A percentile compares a stretch with the other conserved stretches of the same genome.
phyloP scores from a whole-genome alignment of 352 stramenopile genomes.

The Phytophthora hybrid region DNA sequence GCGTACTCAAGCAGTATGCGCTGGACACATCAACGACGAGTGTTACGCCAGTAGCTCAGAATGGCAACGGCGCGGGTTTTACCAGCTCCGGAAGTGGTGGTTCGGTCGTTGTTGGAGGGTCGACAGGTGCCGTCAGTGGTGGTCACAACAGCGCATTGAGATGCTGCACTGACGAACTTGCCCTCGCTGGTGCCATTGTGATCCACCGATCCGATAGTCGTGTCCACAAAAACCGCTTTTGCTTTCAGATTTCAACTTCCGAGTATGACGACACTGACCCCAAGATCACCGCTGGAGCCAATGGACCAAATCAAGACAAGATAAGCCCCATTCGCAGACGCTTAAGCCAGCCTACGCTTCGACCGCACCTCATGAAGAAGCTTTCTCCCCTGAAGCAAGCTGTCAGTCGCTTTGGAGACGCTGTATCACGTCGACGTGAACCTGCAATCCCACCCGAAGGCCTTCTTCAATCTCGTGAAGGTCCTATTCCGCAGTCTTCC shows the following conservation, averaged over 20 bases:
- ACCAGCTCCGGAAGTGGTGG: conserved; percentile 24
- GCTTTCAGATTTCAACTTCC: conserved; percentile 82
- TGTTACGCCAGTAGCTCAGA: conserved; percentile 22
- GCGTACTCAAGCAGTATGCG: conserved; percentile 82
- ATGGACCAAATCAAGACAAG: conserved; percentile 27
- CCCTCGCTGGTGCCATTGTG: conserved; percentile 81
- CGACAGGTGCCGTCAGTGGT: background rate
- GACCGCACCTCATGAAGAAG: conserved; percentile 50
- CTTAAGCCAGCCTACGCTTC: conserved; percentile 25
- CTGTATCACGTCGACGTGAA: conserved; percentile 45
- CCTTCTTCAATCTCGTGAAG: conserved; percentile 3
- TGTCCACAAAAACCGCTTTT: conserved; percentile 76
- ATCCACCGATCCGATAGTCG: conserved; percentile 80
- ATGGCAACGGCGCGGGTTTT: conserved; percentile 24
- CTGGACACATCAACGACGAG: conserved; percentile 48
- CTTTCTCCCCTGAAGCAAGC: conserved; percentile 74
- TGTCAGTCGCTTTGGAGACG: conserved; percentile 61
- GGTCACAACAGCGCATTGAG: conserved; percentile 12
- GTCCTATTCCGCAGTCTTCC: conserved; percentile 10
- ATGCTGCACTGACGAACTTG: conserved; percentile 70
- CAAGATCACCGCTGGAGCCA: conserved; percentile 16
- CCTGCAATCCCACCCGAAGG: conserved; percentile 10
- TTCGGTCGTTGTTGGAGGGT: conserved; percentile 3
- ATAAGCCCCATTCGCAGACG: conserved; percentile 27
- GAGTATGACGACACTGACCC: conserved; percentile 46